Percentiles rank a stretch among this genome's conserved stretches.
Conservation (phyloP, 441 rosid species). For the Croton laevigatus region DNA sequence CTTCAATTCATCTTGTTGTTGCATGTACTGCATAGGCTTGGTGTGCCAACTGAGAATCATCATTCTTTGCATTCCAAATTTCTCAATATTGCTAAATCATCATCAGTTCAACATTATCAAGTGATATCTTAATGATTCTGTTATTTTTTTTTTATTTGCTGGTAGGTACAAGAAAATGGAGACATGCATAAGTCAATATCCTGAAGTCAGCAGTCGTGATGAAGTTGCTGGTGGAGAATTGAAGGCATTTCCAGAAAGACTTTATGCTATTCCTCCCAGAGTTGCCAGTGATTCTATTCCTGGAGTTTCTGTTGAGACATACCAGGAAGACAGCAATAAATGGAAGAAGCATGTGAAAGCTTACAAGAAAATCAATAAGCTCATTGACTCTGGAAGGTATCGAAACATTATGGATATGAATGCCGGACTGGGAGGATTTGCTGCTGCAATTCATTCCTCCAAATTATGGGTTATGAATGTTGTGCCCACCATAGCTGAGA, state of each 20-base stretch:
- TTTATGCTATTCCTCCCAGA: constrained; percentile 72
- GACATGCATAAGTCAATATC: constrained; percentile 71
- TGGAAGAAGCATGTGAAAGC: constrained; percentile 81
- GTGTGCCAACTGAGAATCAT: neutral
- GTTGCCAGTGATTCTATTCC: constrained; percentile 62
- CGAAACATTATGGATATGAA: constrained; percentile 96
- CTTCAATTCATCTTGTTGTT: neutral
- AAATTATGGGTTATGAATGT: constrained; percentile 98
- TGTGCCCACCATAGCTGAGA: constrained; percentile 67
- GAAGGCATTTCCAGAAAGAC: constrained; percentile 80
- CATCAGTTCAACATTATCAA: neutral
- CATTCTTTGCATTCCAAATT: neutral
- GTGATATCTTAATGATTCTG: neutral
- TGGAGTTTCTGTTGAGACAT: constrained; percentile 62
- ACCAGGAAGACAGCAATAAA: constrained; percentile 60
- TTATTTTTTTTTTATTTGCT: constrained; percentile 3
- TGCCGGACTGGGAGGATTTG: constrained; percentile 93
- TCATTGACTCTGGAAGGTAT: constrained; percentile 75
- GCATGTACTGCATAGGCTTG: too few relatives aligned
- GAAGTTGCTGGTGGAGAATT: constrained; percentile 68
- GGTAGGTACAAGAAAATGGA: constrained; percentile 76
- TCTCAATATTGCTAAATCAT: neutral
- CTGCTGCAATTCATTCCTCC: constrained; percentile 82
- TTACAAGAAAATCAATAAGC: constrained; percentile 67
- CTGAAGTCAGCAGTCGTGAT: constrained; percentile 48